These are phyloP conservation scores for Penicilliopsis zonata DNA, from an alignment of 495 filamentous ascomycete genomes.

Conservation along the genomic window DNA sequence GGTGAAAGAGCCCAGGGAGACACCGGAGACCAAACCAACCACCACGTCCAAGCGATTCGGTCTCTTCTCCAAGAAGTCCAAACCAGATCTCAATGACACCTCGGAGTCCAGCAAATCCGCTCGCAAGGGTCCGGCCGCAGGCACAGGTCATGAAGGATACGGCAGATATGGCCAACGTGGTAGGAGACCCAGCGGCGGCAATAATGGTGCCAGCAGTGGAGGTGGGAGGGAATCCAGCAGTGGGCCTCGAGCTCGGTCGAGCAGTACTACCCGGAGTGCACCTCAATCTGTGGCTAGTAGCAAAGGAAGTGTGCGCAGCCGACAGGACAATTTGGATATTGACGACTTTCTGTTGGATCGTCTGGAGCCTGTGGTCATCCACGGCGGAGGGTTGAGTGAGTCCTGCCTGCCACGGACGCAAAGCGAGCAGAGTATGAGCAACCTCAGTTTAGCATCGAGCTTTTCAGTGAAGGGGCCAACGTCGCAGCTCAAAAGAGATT, in stretches of 20 bases:
- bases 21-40: constrained; percentile 15
- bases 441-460: constrained; percentile 38
- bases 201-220: too few species aligned
- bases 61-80: constrained; percentile 63
- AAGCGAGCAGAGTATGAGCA: constrained; percentile 49
- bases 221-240: too few species aligned
- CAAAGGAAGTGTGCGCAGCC: constrained; percentile 41
- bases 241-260: constrained; percentile 36
- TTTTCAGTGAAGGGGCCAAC: constrained; percentile 6
- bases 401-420: constrained; percentile 45
- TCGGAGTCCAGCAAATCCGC: constrained; percentile 40
- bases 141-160: constrained; percentile 95
- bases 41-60: constrained; percentile 49
- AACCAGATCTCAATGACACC: constrained; percentile 41
- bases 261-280: constrained; percentile 40
- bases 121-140: constrained; percentile 78
- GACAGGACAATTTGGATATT: constrained; percentile 39
- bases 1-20: constrained; percentile 12
- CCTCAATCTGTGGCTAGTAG: constrained; percentile 36
- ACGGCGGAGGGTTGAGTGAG: constrained; percentile 49
- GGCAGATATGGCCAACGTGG: constrained; percentile 53
- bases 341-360: constrained; percentile 66
- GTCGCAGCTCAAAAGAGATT: constrained; percentile 9
- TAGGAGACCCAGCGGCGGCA: constrained; percentile 36
- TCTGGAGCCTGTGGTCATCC: constrained; percentile 78